A percentile compares a stretch with the other conserved stretches of the same genome.
Evolutionary conservation across 1,139 yeast genomes (phyloP).

Genomic region (Kodamaea alishanica): DNA sequence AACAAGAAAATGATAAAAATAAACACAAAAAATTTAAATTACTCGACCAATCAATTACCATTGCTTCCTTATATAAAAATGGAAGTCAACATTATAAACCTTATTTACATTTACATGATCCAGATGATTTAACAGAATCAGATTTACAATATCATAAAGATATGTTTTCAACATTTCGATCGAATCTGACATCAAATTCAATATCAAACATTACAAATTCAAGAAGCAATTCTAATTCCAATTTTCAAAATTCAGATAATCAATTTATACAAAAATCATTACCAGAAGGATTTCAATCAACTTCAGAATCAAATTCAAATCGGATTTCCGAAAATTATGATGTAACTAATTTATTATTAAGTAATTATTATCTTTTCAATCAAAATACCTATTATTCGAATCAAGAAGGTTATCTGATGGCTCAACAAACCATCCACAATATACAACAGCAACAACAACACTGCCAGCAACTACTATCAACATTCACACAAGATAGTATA

Average conservation of each 20-base stretch:
- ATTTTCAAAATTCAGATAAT: conserved; percentile 1
- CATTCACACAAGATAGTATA: conserved; percentile 4
- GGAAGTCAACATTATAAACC: conserved; percentile 32
- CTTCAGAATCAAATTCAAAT: conserved; percentile 12
- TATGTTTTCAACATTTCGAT: conserved; percentile 11
- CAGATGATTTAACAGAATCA: conserved; percentile 30
- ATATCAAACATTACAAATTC: too few relatives aligned
- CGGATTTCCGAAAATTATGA: conserved; percentile 22
- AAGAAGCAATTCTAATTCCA: too few relatives aligned
- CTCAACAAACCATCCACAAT: conserved; percentile 1
- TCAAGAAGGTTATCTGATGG: neutral
- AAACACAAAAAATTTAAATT: conserved; percentile 16
- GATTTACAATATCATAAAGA: conserved; percentile 33
- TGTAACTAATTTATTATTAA: conserved; percentile 22
- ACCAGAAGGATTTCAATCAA: neutral
- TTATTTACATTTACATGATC: conserved; percentile 30
- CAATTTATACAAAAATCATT: neutral
- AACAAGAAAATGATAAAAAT: too few relatives aligned
- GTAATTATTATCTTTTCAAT: conserved; percentile 8
- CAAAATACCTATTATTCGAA: neutral
- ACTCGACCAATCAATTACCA: conserved; percentile 42
- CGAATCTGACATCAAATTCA: conserved; percentile 2
- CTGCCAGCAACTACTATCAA: conserved; percentile 3
- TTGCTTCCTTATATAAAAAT: conserved; percentile 37
- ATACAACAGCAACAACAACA: neutral